Conservation (phyloP, 352 stramenopile genomes). For the Phytophthora capsici region DNA sequence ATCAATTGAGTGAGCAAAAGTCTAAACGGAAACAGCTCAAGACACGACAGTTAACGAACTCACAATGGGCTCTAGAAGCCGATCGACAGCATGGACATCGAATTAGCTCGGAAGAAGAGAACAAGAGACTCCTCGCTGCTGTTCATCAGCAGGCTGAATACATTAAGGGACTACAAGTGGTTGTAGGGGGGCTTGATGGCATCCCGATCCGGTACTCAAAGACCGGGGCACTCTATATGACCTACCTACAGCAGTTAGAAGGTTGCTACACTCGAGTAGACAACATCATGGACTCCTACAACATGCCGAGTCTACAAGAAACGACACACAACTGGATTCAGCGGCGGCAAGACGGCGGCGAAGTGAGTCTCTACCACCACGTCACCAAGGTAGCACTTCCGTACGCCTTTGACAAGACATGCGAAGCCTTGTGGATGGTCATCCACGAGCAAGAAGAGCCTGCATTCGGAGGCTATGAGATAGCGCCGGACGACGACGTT, state of each 20-base stretch:
- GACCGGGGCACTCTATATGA: conserved; percentile 13
- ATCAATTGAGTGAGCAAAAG: conserved; percentile 1
- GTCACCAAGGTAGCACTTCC: conserved; percentile 21
- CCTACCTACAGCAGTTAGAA: conserved; percentile 31
- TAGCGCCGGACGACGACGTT: conserved; percentile 23
- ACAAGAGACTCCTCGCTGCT: conserved; percentile 11
- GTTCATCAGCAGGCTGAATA: conserved; percentile 18
- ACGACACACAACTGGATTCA: conserved; percentile 10
- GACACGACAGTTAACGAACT: not conserved
- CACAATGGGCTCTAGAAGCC: conserved; percentile 5
- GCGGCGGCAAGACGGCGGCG: not conserved
- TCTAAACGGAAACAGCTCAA: not conserved
- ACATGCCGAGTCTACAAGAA: conserved; percentile 9
- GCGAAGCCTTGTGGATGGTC: conserved; percentile 10
- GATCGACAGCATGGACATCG: conserved; percentile 6
- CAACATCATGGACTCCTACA: conserved; percentile 17
- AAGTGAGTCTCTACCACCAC: conserved; percentile 27
- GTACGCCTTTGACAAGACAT: conserved; percentile 15
- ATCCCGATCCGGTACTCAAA: not conserved
- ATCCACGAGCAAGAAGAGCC: conserved; percentile 9
- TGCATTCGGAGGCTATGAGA: not conserved
- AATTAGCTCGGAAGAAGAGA: conserved; percentile 13
- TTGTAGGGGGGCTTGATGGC: not conserved
- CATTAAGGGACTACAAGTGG: conserved; percentile 8
- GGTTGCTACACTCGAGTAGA: conserved; percentile 23